These are phyloP conservation scores for Bocquillonia castaneifolia DNA, from an alignment of 441 rosid species.

Conservation along the genomic window DNA sequence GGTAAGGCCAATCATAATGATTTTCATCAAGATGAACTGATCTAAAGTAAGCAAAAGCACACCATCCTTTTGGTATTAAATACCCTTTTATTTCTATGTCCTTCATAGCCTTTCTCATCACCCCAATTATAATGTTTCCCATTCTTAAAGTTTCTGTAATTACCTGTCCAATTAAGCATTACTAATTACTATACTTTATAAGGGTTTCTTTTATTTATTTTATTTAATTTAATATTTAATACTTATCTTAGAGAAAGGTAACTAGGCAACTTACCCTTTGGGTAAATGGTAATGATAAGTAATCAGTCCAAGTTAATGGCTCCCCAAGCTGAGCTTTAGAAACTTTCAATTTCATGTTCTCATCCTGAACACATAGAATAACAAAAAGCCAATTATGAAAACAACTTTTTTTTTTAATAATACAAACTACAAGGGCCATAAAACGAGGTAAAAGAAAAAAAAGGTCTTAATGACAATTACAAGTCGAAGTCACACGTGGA, in stretches of 20 bases:
- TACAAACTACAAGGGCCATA: not conserved
- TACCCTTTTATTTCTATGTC: slow-evolving; percentile 78
- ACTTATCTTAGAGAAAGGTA: too few species aligned
- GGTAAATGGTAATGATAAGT: slow-evolving; percentile 72
- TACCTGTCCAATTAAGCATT: slow-evolving; percentile 41
- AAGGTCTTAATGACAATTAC: slow-evolving; percentile 19
- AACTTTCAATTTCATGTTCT: slow-evolving; percentile 71
- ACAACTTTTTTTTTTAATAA: not conserved
- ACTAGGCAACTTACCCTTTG: slow-evolving; percentile 61
- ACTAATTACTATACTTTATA: too few species aligned
- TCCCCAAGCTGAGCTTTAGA: slow-evolving; percentile 53
- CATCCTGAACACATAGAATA: slow-evolving; percentile 44
- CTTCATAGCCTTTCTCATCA: slow-evolving; percentile 84
- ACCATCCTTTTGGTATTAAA: slow-evolving; percentile 91
- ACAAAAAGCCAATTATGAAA: not conserved
- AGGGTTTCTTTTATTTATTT: not conserved
- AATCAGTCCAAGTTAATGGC: slow-evolving; percentile 72
- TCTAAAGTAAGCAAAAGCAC: slow-evolving; percentile 74
- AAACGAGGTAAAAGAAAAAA: not conserved
- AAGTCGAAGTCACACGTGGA: slow-evolving; percentile 24
- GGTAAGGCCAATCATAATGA: slow-evolving; percentile 71
- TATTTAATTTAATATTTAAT: too few species aligned
- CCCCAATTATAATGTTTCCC: slow-evolving; percentile 85
- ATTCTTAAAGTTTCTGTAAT: slow-evolving; percentile 83
- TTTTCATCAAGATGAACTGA: slow-evolving; percentile 88